Conservation (phyloP, 352 stramenopile genomes). For the Blastocystis sp. region DNA sequence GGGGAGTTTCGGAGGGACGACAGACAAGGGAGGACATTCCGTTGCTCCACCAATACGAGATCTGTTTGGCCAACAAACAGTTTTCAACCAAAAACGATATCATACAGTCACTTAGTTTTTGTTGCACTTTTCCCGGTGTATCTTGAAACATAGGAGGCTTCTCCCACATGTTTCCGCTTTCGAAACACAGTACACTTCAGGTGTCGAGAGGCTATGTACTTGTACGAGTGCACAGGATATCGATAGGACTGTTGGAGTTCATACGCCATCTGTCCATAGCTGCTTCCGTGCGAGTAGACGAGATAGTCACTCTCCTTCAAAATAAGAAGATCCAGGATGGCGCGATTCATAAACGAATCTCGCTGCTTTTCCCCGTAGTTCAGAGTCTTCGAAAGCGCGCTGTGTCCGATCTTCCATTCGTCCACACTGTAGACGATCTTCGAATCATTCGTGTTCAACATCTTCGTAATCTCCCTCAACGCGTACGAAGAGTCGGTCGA, state of each 20-base stretch:
- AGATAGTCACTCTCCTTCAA: slow-evolving; percentile 51
- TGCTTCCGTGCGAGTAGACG: slow-evolving; percentile 26
- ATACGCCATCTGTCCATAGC: slow-evolving; percentile 11
- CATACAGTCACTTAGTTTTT: not conserved
- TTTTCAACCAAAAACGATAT: not conserved
- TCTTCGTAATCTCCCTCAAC: not conserved
- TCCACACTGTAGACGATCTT: slow-evolving; percentile 1
- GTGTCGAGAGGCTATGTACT: not conserved
- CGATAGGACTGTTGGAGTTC: slow-evolving; percentile 30
- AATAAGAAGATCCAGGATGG: slow-evolving; percentile 21
- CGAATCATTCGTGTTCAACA: not conserved
- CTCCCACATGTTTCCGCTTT: not conserved
- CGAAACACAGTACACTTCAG: slow-evolving; percentile 36
- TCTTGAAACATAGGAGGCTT: slow-evolving; percentile 18
- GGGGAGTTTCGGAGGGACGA: not conserved
- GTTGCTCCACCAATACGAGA: not conserved
- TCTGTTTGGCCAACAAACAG: not conserved
- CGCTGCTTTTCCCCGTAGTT: not conserved
- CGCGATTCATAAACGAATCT: slow-evolving; percentile 43
- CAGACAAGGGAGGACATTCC: not conserved
- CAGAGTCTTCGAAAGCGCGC: not conserved
- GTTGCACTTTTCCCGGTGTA: not conserved
- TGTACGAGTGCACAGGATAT: slow-evolving; percentile 13
- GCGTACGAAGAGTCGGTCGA: slow-evolving; percentile 26
- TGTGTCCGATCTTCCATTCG: slow-evolving; percentile 49